A percentile compares a stretch with the other conserved stretches of the same genome.
Evolutionary conservation across 768 basidiomycete species (phyloP).

Genomic region (Tephrocybe sp.): DNA sequence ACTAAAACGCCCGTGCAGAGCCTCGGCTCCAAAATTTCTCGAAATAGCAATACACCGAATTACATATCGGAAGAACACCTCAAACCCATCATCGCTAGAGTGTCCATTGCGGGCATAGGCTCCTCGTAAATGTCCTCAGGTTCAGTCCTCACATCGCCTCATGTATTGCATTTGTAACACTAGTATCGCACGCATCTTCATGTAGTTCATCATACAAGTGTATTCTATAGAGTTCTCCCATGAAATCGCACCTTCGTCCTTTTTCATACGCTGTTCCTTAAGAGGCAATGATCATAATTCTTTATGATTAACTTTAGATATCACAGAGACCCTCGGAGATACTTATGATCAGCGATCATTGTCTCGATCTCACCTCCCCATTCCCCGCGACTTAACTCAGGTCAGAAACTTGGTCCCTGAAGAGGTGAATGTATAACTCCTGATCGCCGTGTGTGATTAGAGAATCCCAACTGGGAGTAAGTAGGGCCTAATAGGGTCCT

Average conservation of each 20-base stretch:
- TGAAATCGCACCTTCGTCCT: not conserved
- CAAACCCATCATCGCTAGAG: conserved; percentile 41
- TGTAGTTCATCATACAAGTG: conserved; percentile 3
- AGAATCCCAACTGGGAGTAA: too few species aligned
- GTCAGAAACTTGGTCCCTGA: too few species aligned
- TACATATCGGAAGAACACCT: conserved; percentile 46
- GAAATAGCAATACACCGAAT: conserved; percentile 37
- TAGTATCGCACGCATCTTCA: not conserved
- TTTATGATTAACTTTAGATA: too few species aligned
- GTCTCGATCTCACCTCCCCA: too few species aligned
- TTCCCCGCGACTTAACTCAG: too few species aligned
- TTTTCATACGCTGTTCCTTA: not conserved
- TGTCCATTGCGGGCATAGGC: conserved; percentile 34
- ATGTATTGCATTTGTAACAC: conserved; percentile 5
- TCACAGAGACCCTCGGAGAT: too few species aligned
- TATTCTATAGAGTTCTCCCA: not conserved
- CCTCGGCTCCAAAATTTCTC: conserved; percentile 37
- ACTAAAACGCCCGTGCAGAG: conserved; percentile 25
- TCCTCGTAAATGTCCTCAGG: not conserved
- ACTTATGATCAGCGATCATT: too few species aligned
- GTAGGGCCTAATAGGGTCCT: too few species aligned
- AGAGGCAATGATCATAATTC: too few species aligned
- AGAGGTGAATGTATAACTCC: too few species aligned
- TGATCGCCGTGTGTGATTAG: too few species aligned
- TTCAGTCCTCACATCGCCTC: not conserved